Percentiles rank a stretch among this genome's conserved stretches.
Conservation (phyloP, 768 basidiomycete genomes). For the Russula sp. region DNA sequence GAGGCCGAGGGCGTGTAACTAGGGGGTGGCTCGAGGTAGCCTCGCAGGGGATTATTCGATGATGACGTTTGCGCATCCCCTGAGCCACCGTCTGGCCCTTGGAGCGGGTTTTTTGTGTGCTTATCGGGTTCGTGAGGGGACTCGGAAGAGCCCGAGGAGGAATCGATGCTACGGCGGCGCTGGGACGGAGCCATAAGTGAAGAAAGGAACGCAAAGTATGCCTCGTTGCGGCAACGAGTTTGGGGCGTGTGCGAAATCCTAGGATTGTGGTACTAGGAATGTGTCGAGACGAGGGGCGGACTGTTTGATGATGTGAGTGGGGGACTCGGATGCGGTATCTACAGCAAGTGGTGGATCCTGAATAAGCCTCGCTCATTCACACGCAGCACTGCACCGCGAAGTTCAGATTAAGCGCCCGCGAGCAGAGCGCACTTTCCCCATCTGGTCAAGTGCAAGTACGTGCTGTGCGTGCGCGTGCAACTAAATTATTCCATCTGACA, state of each 20-base stretch:
- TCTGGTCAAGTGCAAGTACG: background rate
- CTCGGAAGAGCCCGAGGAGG: conserved; percentile 12
- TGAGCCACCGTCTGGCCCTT: background rate
- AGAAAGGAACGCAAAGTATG: background rate
- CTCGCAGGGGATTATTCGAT: background rate
- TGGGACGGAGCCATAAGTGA: conserved; percentile 8
- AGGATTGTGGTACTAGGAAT: conserved; percentile 12
- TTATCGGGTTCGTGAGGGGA: background rate
- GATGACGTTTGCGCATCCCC: conserved; percentile 4
- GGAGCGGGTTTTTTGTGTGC: background rate
- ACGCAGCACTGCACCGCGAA: background rate
- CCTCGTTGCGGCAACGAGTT: conserved; percentile 12
- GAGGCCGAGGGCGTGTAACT: conserved; percentile 13
- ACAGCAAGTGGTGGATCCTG: background rate
- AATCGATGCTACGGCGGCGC: conserved; percentile 18
- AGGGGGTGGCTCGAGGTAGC: conserved; percentile 10
- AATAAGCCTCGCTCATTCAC: background rate
- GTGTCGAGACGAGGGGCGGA: background rate
- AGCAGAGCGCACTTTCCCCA: background rate
- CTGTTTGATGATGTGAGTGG: background rate
- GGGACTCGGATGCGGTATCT: background rate
- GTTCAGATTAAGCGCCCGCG: background rate
- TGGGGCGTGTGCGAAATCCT: background rate
- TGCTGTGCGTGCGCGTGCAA: no score
- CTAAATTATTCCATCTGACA: background rate